Evolutionary conservation across 176 grass and related monocot genomes (phyloP).

Genomic region (Themeda triandra): DNA sequence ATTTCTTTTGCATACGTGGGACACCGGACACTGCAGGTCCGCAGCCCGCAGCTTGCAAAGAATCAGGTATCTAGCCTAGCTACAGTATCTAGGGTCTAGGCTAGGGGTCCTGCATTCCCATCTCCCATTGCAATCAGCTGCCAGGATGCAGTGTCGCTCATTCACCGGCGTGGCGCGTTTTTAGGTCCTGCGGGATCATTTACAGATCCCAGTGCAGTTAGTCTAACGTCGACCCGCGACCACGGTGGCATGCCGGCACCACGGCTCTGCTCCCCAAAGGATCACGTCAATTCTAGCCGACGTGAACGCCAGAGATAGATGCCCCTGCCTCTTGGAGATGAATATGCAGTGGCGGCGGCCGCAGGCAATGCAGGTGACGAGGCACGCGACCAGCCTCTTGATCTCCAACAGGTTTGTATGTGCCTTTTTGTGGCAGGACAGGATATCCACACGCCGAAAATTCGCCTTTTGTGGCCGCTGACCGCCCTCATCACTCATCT

Average conservation of each 20-base stretch:
- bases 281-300: neutral
- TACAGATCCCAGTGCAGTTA: no score
- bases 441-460: slow-evolving; percentile 15
- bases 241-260: neutral
- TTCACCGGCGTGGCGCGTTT: neutral
- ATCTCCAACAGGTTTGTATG: neutral
- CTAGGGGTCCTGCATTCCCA: neutral
- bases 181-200: no score
- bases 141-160: neutral
- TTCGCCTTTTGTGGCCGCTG: neutral
- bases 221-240: neutral
- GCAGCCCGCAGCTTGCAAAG: neutral
- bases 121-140: neutral
- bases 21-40: no score
- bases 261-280: neutral
- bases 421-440: no score
- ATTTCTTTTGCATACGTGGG: no score
- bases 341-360: neutral
- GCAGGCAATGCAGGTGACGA: neutral
- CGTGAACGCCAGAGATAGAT: neutral
- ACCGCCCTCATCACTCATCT: neutral
- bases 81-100: neutral
- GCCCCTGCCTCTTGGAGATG: neutral
- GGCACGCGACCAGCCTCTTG: neutral
- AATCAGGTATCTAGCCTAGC: neutral